Evolutionary conservation across 768 basidiomycete genomes (phyloP), one percentile per base, ranked within the genome.

Genomic region (Dioszegia hungarica): DNA sequence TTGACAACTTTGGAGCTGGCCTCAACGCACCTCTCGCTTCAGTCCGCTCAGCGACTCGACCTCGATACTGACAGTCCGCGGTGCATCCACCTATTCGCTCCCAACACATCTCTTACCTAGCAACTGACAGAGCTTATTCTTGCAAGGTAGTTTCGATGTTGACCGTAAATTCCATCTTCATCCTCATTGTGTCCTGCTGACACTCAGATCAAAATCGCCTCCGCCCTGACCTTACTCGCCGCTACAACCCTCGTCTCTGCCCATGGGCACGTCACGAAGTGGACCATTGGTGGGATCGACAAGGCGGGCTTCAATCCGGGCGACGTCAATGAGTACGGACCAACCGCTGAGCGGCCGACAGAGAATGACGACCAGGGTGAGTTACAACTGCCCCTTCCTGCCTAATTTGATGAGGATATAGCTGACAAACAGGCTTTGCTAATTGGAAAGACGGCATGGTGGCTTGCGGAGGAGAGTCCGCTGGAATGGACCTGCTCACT

Each of bases 291-390:
- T n/a, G 47, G 47, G 1, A 19, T n/a, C 9, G 15, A 33, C 25
- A 34, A 48, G 31, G 47, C 29, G 10, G 47, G 47, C n/a, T 48
- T 48, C 33, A 36, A 48, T 28, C 47, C 47, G 6, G 33, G 31
- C 31, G 5, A 34, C 31, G n/a, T 19, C 5, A 6, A 9, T 1
- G 31, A 48, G 19, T 48, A 34, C 31, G 47, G 47, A 17, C 33
- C 47, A 3, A 48, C 47, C 47, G 47, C 47, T 22, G 47, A 48
- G 33, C 47, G 47, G 15, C 47, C 47, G 5, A 48, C 47, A 5
- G 28, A 20, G n/a, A 48, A 48, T 22, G 1, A 5, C n/a, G 47
- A 48, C 22, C 29, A 48, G 17, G 47, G 47, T 48, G 28, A 48
- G 31, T n/a, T 33, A 33, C 31, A 33, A 14, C 31, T 14, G 47